These are phyloP conservation scores for Diaporthe capsici DNA, from an alignment of 2,329 filamentous ascomycete species.

Conservation along the genomic window DNA sequence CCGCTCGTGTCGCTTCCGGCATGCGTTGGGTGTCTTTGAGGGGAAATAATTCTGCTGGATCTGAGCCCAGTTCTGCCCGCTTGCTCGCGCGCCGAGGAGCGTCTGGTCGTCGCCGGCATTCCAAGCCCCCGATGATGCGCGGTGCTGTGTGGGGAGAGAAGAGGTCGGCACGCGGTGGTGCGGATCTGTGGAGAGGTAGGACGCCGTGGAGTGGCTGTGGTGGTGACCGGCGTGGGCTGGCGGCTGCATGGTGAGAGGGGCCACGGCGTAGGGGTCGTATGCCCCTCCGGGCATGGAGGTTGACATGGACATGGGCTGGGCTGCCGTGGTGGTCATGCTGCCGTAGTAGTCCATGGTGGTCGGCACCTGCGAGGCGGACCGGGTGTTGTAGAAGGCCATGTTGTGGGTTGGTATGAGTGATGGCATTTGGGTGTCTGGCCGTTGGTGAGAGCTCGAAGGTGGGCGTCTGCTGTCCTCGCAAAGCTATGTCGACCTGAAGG, in stretches of 20 bases:
- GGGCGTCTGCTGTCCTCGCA: conserved; percentile 34
- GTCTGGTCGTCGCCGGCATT: conserved; percentile 80
- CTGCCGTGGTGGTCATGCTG: conserved; percentile 47
- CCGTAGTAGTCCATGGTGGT: conserved; percentile 50
- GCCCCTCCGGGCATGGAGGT: conserved; percentile 47
- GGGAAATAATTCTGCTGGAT: conserved; percentile 85
- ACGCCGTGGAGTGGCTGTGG: conserved; percentile 43
- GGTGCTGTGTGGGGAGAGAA: conserved; percentile 58
- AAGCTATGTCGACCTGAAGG: conserved; percentile 3
- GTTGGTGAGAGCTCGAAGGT: conserved; percentile 48
- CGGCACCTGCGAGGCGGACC: conserved; percentile 37
- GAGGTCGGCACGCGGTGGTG: conserved; percentile 50
- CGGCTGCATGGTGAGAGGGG: conserved; percentile 49
- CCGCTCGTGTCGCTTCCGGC: conserved; percentile 89
- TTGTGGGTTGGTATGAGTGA: conserved; percentile 43
- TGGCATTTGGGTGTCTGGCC: conserved; percentile 44
- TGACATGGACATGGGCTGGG: conserved; percentile 45
- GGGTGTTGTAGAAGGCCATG: conserved; percentile 53
- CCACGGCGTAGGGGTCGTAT: conserved; percentile 53
- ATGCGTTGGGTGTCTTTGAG: conserved; percentile 84
- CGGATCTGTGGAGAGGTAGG: conserved; percentile 58
- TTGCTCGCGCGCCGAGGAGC: conserved; percentile 78
- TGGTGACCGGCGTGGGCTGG: conserved; percentile 45
- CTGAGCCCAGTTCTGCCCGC: conserved; percentile 86
- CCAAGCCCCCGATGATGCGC: conserved; percentile 78